These are phyloP conservation scores for Dicorynia guianensis DNA, from an alignment of 306 rosid genomes.

Conservation along the genomic window DNA sequence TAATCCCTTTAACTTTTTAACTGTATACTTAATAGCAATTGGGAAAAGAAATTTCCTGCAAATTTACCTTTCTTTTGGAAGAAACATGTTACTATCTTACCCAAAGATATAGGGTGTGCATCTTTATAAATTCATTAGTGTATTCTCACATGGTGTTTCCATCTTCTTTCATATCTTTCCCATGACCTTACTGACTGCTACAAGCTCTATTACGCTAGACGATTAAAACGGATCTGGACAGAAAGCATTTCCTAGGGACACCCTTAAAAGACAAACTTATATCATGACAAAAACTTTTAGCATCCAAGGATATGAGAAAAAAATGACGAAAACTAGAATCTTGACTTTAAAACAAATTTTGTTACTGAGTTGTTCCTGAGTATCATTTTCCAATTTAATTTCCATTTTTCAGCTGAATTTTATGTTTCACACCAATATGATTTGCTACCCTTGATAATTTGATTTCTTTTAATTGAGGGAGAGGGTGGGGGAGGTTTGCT, in stretches of 20 bases:
- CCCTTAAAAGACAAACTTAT: background rate
- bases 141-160: slow-evolving; percentile 3
- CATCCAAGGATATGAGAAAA: background rate
- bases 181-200: background rate
- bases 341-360: background rate
- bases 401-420: too few relatives aligned
- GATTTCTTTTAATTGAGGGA: background rate
- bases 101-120: background rate
- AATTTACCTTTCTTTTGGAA: background rate
- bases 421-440: too few relatives aligned
- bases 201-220: background rate
- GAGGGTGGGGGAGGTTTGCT: background rate
- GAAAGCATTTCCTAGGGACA: background rate
- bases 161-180: slow-evolving; percentile 6
- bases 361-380: slow-evolving; percentile 12
- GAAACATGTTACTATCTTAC: background rate
- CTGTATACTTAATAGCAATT: background rate
- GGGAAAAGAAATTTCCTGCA: background rate
- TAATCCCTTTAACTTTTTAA: background rate
- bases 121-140: background rate
- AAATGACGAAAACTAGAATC: background rate
- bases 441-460: too few relatives aligned
- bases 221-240: background rate
- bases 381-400: background rate
- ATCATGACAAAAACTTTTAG: slow-evolving; percentile 1